Evolutionary conservation across 2,329 filamentous ascomycete genomes (phyloP).

Genomic region (Teratosphaeria zuluensis): DNA sequence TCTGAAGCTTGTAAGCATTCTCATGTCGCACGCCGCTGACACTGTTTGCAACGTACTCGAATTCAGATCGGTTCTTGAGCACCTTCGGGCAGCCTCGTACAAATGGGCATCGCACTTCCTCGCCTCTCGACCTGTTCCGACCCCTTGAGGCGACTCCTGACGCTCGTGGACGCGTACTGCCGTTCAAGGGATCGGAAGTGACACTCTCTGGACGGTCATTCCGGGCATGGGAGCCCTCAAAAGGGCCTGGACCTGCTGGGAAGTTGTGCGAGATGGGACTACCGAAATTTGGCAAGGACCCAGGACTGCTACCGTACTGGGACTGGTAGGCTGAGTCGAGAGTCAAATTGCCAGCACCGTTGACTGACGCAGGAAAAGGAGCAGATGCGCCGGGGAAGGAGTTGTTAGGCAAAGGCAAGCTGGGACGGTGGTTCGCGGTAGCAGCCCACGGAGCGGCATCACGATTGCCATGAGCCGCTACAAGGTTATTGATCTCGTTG

Average conservation of each 20-base stretch:
- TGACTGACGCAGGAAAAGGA: not conserved
- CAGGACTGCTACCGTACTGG: not conserved
- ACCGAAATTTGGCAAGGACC: not conserved
- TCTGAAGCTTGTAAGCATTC: not conserved
- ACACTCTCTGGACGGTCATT: not conserved
- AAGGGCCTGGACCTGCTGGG: not conserved
- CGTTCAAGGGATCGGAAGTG: not conserved
- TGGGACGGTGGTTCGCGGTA: not conserved
- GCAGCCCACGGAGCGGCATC: not conserved
- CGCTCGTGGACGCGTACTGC: not conserved
- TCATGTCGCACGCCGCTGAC: not conserved
- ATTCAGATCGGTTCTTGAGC: slow-evolving; percentile 3
- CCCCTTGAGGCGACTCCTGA: not conserved
- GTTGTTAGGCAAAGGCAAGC: not conserved
- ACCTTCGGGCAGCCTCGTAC: not conserved
- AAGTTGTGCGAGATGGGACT: not conserved
- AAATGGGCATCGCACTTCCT: not conserved
- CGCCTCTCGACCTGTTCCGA: not conserved
- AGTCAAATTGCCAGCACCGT: not conserved
- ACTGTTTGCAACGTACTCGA: not conserved
- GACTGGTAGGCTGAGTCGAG: not conserved
- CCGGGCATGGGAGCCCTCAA: not conserved
- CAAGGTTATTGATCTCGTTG: not conserved
- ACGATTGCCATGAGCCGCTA: not conserved
- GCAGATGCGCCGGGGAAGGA: not conserved